phyloP scores from a whole-genome alignment of 805 yeast species.

The Wickerhamomyces ciferrii region DNA sequence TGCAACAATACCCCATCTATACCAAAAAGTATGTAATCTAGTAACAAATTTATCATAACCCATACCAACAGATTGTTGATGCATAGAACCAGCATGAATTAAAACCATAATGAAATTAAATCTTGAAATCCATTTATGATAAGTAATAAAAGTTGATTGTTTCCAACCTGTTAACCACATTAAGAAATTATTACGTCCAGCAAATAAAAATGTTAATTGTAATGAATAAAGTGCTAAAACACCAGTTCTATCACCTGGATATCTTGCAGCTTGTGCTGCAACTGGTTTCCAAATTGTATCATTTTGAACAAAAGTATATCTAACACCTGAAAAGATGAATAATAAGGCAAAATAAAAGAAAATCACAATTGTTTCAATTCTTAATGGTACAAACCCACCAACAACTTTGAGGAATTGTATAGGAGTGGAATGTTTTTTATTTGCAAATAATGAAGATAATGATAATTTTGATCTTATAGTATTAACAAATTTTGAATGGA shows the following conservation, averaged over 20 bases:
- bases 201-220: constrained; percentile 55
- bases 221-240: constrained; percentile 26
- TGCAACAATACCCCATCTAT: constrained; percentile 17
- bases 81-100: constrained; percentile 18
- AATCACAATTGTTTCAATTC: constrained; percentile 23
- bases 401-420: constrained; percentile 5
- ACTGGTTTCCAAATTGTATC: constrained; percentile 15
- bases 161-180: constrained; percentile 60
- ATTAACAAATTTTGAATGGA: constrained; percentile 10
- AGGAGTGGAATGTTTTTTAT: constrained; percentile 17
- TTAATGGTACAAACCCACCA: constrained; percentile 20
- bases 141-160: constrained; percentile 54
- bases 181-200: constrained; percentile 70
- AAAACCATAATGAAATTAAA: constrained; percentile 25
- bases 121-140: constrained; percentile 64
- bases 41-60: constrained; percentile 3
- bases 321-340: constrained; percentile 11
- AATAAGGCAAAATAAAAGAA: constrained; percentile 26
- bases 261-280: constrained; percentile 17
- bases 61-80: constrained; percentile 14
- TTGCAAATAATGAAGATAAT: constrained; percentile 10
- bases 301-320: constrained; percentile 11
- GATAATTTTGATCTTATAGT: constrained; percentile 11
- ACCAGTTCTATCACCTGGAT: constrained; percentile 22
- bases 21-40: constrained; percentile 12